Evolutionary conservation across 2,329 filamentous ascomycete genomes (phyloP), one percentile per base, ranked within the genome.

Genomic region (Phoma sp.): DNA sequence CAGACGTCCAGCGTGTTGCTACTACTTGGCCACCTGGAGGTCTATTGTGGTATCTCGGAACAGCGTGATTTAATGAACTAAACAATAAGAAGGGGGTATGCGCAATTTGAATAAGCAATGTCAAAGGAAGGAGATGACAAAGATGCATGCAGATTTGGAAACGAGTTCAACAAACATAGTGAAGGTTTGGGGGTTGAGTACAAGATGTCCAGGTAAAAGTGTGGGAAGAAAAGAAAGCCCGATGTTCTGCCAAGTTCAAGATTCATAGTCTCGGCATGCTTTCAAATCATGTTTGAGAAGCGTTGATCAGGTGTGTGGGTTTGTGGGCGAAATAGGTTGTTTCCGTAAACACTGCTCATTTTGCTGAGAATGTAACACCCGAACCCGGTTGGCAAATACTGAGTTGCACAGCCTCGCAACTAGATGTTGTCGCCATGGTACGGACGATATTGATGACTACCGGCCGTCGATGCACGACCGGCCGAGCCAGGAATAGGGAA

Each of bases 401-500:
- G 8, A 36, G 29, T 27, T 29, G 50, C 24, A 21, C 9, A 17
- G 6, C 21, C 12, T 17, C 6, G 7, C n/a, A 31, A 24, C 44
- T 61, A 70, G 31, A 65, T 67, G 31, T 60, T 65, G 25, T 57
- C 57, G 27, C 60, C 61, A 7, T 62, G 69, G 43, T 68, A 62
- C 19, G 65, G 63, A 32, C 70, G 69, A 51, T 64, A 63, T 19
- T 72, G 66, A 17, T 71, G 68, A 48, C 52, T 53, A 22, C 68
- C 70, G 22, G 72, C 70, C 45, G 72, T 74, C 41, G 62, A 60
- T 24, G 72, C 71, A n/a, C 72, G 69, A n/a, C 71, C 72, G 41
- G 69, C 73, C 15, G 63, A 48, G 12, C 60, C 55, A 7, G 71
- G 62, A 7, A 68, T 61, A 0, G 65, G 66, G 22, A 70, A 61